These are phyloP conservation scores for Chalaropsis ovoidea DNA, from an alignment of 2,329 filamentous ascomycete genomes.

Conservation along the genomic window DNA sequence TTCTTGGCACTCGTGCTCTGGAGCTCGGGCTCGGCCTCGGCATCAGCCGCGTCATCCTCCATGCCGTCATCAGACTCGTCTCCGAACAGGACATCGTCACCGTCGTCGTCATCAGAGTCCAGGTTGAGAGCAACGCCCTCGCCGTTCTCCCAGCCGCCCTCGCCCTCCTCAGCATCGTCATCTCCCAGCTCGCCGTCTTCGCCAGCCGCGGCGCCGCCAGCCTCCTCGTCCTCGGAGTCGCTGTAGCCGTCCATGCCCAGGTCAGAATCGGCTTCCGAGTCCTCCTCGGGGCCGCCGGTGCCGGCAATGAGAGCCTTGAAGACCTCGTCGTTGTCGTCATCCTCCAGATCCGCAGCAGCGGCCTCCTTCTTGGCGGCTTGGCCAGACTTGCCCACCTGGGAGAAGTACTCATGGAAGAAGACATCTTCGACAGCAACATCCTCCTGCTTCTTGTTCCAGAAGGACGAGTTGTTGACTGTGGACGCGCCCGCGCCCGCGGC, in stretches of 20 bases:
- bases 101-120: constrained; percentile 25
- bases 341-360: constrained; percentile 38
- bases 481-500: constrained; percentile 32
- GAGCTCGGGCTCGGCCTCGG: constrained; percentile 46
- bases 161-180: constrained; percentile 40
- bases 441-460: constrained; percentile 84
- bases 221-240: constrained; percentile 42
- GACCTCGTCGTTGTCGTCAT: constrained; percentile 53
- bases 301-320: constrained; percentile 84
- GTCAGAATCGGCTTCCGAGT: constrained; percentile 49
- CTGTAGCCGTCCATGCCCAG: constrained; percentile 42
- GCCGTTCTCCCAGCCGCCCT: constrained; percentile 37
- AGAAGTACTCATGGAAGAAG: constrained; percentile 98
- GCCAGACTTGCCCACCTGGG: constrained; percentile 53
- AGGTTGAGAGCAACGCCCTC: constrained; percentile 25
- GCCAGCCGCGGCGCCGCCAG: constrained; percentile 40
- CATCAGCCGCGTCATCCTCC: constrained; percentile 57
- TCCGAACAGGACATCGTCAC: constrained; percentile 34
- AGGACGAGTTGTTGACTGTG: constrained; percentile 70
- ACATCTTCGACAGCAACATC: constrained; percentile 85
- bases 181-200: constrained; percentile 37
- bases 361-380: constrained; percentile 47
- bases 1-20: constrained; percentile 33
- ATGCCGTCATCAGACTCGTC: constrained; percentile 40
- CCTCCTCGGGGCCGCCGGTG: constrained; percentile 61